A percentile compares a stretch with the other conserved stretches of the same genome.
Conservation (phyloP, 2,329 filamentous ascomycete species). For the Hypoxylon sp. region DNA sequence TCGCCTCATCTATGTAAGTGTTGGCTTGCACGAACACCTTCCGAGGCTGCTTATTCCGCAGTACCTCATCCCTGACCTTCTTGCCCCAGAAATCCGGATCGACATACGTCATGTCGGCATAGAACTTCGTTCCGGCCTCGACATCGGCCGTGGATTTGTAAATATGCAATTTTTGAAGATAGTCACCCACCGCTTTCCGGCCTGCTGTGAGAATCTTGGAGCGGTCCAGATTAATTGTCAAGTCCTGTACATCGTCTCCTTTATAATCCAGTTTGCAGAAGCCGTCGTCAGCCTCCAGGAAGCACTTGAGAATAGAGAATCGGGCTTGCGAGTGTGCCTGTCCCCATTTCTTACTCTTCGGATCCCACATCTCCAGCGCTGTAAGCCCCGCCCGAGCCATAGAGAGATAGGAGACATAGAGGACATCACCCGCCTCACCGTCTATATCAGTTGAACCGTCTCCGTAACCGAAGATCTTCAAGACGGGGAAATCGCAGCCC, state of each 20-base stretch:
- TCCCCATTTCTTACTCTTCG: slow-evolving; percentile 90
- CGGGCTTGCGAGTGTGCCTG: slow-evolving; percentile 93
- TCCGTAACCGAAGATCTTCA: slow-evolving; percentile 93
- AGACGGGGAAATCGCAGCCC: slow-evolving; percentile 86
- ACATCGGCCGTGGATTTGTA: slow-evolving; percentile 94
- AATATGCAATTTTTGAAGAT: slow-evolving; percentile 91
- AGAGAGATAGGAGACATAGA: slow-evolving; percentile 88
- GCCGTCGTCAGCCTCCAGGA: slow-evolving; percentile 86
- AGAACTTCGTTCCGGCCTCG: slow-evolving; percentile 81
- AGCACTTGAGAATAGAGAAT: slow-evolving; percentile 86
- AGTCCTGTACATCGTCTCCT: slow-evolving; percentile 81
- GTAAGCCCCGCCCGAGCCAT: slow-evolving; percentile 95
- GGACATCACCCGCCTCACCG: slow-evolving; percentile 84
- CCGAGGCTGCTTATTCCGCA: slow-evolving; percentile 83
- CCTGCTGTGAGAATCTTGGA: slow-evolving; percentile 88
- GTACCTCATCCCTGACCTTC: slow-evolving; percentile 81
- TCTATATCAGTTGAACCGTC: slow-evolving; percentile 81
- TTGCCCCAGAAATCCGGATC: slow-evolving; percentile 86
- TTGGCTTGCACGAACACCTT: slow-evolving; percentile 97
- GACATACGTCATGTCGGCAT: slow-evolving; percentile 86
- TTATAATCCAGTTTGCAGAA: slow-evolving; percentile 87
- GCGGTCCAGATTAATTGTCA: slow-evolving; percentile 86
- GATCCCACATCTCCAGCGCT: slow-evolving; percentile 95
- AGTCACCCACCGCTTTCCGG: slow-evolving; percentile 84
- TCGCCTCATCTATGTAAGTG: slow-evolving; percentile 78